Conservation (phyloP, 2,329 filamentous ascomycete genomes). For the Madurella mycetomatis region DNA sequence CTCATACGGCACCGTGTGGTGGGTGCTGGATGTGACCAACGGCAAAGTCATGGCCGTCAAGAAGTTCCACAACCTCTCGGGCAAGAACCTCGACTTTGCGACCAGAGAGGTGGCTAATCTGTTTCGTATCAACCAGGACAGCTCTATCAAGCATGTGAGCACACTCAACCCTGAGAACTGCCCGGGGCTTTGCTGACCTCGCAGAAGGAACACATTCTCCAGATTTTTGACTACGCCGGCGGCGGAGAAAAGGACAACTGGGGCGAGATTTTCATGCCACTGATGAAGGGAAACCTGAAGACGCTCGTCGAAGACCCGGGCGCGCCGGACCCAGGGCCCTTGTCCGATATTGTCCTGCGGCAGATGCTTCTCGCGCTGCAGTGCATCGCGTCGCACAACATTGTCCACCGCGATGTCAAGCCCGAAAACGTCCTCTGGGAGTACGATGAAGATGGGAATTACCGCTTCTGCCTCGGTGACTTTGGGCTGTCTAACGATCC, state of each 20-base stretch:
- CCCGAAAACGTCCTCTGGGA: constrained; percentile 28
- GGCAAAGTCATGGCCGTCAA: constrained; percentile 30
- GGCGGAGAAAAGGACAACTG: constrained; percentile 17
- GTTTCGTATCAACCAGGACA: constrained; percentile 21
- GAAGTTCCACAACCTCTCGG: constrained; percentile 25
- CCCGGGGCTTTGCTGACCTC: neutral
- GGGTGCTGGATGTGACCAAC: constrained; percentile 22
- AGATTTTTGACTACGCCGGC: constrained; percentile 21
- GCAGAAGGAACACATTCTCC: constrained; percentile 24
- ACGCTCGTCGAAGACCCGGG: constrained; percentile 10
- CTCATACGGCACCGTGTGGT: constrained; percentile 26
- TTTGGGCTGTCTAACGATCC: constrained; percentile 27
- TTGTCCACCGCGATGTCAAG: constrained; percentile 28
- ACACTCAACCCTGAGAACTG: neutral
- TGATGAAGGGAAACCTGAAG: constrained; percentile 24
- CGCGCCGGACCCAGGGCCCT: neutral
- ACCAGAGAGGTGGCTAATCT: constrained; percentile 28
- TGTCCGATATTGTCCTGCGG: constrained; percentile 20
- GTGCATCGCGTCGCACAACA: constrained; percentile 20
- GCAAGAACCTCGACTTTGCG: constrained; percentile 25
- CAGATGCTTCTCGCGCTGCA: constrained; percentile 27
- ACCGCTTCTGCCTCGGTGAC: constrained; percentile 25
- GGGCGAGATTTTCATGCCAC: constrained; percentile 26
- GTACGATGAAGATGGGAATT: constrained; percentile 7
- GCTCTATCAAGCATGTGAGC: constrained; percentile 23